Conservation (phyloP, 345 rosid species). For the Rhodomyrtus tomentosa region DNA sequence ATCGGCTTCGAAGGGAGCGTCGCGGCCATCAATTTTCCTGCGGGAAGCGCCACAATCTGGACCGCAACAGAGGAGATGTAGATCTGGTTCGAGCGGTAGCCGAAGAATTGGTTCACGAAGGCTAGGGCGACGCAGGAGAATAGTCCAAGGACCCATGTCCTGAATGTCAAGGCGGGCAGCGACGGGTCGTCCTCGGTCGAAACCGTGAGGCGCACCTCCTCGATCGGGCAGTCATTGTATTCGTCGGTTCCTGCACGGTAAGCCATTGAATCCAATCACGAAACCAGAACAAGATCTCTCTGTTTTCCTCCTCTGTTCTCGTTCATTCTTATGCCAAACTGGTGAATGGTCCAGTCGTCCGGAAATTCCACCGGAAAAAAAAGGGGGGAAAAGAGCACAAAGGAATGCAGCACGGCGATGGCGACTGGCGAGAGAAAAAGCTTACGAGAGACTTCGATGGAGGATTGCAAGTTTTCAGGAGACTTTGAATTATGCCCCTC, state of each 20-base stretch:
- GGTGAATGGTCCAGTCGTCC: background rate
- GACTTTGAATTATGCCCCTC: background rate
- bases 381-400: background rate
- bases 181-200: slow-evolving; percentile 29
- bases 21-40: slow-evolving; percentile 29
- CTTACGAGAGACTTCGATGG: background rate
- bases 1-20: slow-evolving; percentile 16
- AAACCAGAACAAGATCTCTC: background rate
- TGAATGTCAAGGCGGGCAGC: slow-evolving; percentile 30
- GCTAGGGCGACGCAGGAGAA: slow-evolving; percentile 19
- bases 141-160: slow-evolving; percentile 35
- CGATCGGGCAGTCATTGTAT: slow-evolving; percentile 29
- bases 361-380: background rate
- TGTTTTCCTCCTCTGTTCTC: background rate
- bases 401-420: background rate
- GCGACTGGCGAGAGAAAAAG: background rate
- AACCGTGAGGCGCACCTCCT: slow-evolving; percentile 37
- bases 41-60: slow-evolving; percentile 28
- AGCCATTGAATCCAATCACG: background rate
- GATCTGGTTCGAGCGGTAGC: slow-evolving; percentile 24
- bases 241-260: slow-evolving; percentile 8
- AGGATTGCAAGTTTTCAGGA: background rate
- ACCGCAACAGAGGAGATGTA: slow-evolving; percentile 27
- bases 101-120: slow-evolving; percentile 39
- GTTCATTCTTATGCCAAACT: background rate